Evolutionary conservation across 192 early-diverging fungal species (phyloP).

Genomic region (Mortierella alpina): DNA sequence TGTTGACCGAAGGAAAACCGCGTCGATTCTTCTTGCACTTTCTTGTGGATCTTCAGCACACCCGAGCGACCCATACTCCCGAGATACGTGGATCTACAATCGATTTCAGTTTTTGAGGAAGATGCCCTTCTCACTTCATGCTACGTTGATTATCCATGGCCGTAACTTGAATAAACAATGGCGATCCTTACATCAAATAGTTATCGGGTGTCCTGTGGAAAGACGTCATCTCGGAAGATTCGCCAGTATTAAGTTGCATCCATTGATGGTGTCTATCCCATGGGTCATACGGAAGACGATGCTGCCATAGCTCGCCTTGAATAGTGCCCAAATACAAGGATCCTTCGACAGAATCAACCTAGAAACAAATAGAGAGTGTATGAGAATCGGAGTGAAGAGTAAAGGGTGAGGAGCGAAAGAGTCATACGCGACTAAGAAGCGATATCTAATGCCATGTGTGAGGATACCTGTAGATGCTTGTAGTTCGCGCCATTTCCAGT

Average conservation of each 20-base stretch:
- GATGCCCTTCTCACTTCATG: background rate
- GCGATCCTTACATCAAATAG: conserved; percentile 21
- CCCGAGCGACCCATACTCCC: conserved; percentile 32
- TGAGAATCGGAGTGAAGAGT: background rate
- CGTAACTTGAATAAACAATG: background rate
- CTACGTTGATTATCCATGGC: background rate
- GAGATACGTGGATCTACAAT: conserved; percentile 31
- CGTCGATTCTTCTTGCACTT: background rate
- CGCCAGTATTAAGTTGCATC: background rate
- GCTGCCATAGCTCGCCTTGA: conserved; percentile 8
- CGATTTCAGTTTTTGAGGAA: background rate
- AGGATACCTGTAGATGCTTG: conserved; percentile 20
- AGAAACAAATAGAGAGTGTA: background rate
- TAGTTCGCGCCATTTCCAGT: background rate
- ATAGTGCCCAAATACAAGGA: conserved; percentile 12
- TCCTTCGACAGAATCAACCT: conserved; percentile 4
- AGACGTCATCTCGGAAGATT: conserved; percentile 22
- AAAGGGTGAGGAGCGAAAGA: background rate
- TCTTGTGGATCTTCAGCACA: conserved; percentile 8
- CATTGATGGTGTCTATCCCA: conserved; percentile 6
- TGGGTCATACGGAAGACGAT: background rate
- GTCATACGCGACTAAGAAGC: background rate
- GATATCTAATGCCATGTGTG: background rate
- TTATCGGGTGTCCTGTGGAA: conserved; percentile 26
- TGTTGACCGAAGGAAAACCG: background rate